Conservation (phyloP, 225 moss, liverwort and hornwort species). For the Sphagnum contortum region DNA sequence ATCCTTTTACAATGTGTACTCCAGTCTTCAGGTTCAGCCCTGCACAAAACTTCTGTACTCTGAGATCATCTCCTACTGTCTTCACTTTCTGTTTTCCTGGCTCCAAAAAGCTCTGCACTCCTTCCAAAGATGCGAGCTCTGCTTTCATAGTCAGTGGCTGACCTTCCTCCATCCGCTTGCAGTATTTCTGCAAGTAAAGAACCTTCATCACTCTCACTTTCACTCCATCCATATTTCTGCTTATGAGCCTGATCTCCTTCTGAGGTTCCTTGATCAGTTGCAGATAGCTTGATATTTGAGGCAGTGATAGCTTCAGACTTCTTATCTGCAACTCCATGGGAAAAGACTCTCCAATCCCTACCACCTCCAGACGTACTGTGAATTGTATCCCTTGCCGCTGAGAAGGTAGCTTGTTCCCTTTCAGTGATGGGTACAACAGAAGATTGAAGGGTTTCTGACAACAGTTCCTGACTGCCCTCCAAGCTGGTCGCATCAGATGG, state of each 20-base stretch:
- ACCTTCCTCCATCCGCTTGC: conserved; percentile 29
- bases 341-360: conserved; percentile 38
- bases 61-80: no score
- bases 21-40: no score
- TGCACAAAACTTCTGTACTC: no score
- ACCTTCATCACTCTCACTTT: conserved; percentile 20
- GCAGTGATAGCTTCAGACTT: conserved; percentile 5
- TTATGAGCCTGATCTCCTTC: conserved; percentile 1
- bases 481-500: conserved; percentile 23
- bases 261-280: conserved; percentile 9
- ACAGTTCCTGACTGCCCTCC: conserved; percentile 1
- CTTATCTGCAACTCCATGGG: conserved; percentile 1
- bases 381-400: conserved; percentile 3
- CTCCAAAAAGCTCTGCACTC: conserved; percentile 18
- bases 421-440: not conserved
- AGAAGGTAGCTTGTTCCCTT: not conserved
- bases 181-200: conserved; percentile 19
- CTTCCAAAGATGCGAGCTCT: conserved; percentile 28
- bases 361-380: conserved; percentile 10
- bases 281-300: conserved; percentile 14
- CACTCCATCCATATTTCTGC: conserved; percentile 22
- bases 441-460: not conserved
- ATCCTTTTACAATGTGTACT: no score
- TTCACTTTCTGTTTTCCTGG: conserved; percentile 5
- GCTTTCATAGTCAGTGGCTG: conserved; percentile 29